These are phyloP conservation scores for Torrubiellomyces zombiae DNA, from an alignment of 2,329 filamentous ascomycete species.

Conservation along the genomic window DNA sequence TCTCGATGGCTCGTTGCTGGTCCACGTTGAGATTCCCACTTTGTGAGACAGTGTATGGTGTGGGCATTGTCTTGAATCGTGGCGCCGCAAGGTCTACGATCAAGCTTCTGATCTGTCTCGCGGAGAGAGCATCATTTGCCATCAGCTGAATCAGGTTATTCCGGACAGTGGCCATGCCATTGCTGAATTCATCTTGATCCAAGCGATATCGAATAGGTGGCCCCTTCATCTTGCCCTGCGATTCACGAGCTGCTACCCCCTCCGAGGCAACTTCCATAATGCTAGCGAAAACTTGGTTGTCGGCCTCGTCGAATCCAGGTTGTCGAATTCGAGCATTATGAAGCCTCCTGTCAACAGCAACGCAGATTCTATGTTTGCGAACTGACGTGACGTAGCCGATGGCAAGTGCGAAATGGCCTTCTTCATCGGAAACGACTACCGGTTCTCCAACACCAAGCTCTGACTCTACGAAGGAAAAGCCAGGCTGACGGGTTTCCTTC, in stretches of 20 bases:
- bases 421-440: conserved; percentile 89
- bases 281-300: conserved; percentile 75
- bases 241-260: conserved; percentile 32
- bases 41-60: conserved; percentile 45
- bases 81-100: conserved; percentile 66
- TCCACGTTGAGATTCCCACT: conserved; percentile 66
- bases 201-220: conserved; percentile 58
- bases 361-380: conserved; percentile 58
- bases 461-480: conserved; percentile 80
- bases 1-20: conserved; percentile 72
- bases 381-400: conserved; percentile 79
- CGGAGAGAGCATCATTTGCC: conserved; percentile 57
- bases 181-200: conserved; percentile 97
- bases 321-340: conserved; percentile 70
- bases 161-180: conserved; percentile 85
- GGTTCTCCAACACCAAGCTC: conserved; percentile 78
- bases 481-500: conserved; percentile 43
- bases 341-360: conserved; percentile 77
- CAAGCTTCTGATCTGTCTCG: conserved; percentile 56
- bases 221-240: conserved; percentile 32
- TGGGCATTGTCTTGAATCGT: conserved; percentile 50
- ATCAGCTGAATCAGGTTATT: conserved; percentile 92
- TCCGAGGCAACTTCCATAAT: conserved; percentile 69
- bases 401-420: conserved; percentile 85
- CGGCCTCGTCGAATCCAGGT: conserved; percentile 54